Evolutionary conservation across 2,329 filamentous ascomycete species (phyloP), one percentile per base, ranked within the genome.

Genomic region (Furcasterigmium sp.): DNA sequence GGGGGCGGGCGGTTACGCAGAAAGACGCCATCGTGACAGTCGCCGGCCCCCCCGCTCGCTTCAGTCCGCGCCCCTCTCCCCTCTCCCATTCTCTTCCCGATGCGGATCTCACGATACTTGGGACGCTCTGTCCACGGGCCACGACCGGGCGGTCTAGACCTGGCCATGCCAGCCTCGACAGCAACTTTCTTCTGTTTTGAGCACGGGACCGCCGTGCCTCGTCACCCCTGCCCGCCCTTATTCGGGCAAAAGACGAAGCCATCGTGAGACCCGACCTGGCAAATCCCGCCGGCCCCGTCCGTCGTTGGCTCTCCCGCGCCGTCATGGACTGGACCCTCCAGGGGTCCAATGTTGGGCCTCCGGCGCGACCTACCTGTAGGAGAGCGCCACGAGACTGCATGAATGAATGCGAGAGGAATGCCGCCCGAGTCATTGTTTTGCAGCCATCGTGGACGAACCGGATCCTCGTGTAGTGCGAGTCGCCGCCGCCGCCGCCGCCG

Each of bases 21-120:
- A 10, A 37, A 18, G 38, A 40, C 30, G 38, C 26, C 38, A 40
- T 40, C 38, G 38, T 40, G 38, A 40, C 26, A 14, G 5, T 17
- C 18, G 15, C 32, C 7, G n/a, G n/a, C 18, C n/a, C n/a, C n/a
- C 14, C 15, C 29, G 15, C 32, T 17, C 32, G 9, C 8, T 35
- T 9, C 23, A 26, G 7, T 26, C 23, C 32, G 17, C n/a, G 29
- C 13, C 32, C 32, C 32, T 25, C n/a, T n/a, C n/a, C n/a, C n/a
- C n/a, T n/a, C n/a, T n/a, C n/a, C n/a, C n/a, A n/a, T n/a, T n/a
- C n/a, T n/a, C n/a, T n/a, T n/a, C 20, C 20, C 9, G 17, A 15
- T 20, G 25, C 10, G 25, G 25, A 39, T 15, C 38, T 32, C 38
- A 40, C 38, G 18, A 40, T 28, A n/a, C 6, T 35, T 23, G 28